phyloP scores from a whole-genome alignment of 805 yeast genomes.

The Ogataea chonburiensis region DNA sequence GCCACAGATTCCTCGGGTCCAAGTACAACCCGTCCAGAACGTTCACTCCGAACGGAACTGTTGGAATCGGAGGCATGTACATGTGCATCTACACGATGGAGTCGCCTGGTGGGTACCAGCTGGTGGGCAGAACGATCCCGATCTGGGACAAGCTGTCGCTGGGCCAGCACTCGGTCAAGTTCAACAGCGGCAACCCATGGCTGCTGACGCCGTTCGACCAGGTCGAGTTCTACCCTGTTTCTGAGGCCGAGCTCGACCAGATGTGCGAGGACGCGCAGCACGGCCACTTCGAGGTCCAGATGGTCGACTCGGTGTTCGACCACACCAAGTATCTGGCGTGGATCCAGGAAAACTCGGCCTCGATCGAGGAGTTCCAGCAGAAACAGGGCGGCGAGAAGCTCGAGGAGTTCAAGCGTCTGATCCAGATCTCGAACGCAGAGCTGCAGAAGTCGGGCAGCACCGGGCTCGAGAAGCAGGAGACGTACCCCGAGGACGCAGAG shows the following conservation, averaged over 20 bases:
- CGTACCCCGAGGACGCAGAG: slow-evolving; percentile 75
- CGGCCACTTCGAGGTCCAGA: slow-evolving; percentile 75
- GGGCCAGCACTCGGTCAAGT: slow-evolving; percentile 56
- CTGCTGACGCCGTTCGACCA: slow-evolving; percentile 89
- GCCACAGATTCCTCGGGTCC: slow-evolving; percentile 88
- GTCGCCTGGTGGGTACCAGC: slow-evolving; percentile 97
- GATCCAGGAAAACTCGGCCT: slow-evolving; percentile 68
- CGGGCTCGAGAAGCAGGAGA: slow-evolving; percentile 46
- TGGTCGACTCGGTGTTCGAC: slow-evolving; percentile 77
- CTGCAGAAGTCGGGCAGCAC: slow-evolving; percentile 53
- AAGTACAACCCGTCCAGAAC: slow-evolving; percentile 97
- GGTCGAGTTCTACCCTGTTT: slow-evolving; percentile 89
- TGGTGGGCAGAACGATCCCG: slow-evolving; percentile 94
- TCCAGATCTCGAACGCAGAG: slow-evolving; percentile 78
- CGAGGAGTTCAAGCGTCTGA: slow-evolving; percentile 80
- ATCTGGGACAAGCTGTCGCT: slow-evolving; percentile 94
- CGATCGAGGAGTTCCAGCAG: slow-evolving; percentile 66
- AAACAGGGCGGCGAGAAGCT: slow-evolving; percentile 77
- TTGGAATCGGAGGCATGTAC: slow-evolving; percentile 98
- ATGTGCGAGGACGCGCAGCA: slow-evolving; percentile 71
- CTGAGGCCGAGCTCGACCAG: slow-evolving; percentile 76
- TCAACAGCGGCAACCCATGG: slow-evolving; percentile 69
- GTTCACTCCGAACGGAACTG: slow-evolving; percentile 94
- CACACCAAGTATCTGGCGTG: slow-evolving; percentile 75
- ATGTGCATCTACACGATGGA: slow-evolving; percentile 99